Evolutionary conservation across 805 yeast species (phyloP).

Genomic region (Ogataea nakhonphanomensis): DNA sequence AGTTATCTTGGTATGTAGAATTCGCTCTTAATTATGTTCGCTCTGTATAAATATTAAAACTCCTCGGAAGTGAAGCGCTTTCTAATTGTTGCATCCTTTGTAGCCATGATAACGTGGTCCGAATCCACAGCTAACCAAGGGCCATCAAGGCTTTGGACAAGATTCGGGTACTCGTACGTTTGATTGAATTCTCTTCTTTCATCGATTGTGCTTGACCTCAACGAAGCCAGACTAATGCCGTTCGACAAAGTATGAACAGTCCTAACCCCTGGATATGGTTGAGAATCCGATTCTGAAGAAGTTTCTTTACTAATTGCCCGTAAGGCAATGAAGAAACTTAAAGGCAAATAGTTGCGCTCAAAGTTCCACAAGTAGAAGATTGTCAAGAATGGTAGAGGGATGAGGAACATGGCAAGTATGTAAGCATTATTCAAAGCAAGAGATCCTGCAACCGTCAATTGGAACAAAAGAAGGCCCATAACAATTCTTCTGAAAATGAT

Average conservation of each 20-base stretch:
- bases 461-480: conserved; percentile 78
- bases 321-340: conserved; percentile 81
- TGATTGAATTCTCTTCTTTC: conserved; percentile 71
- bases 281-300: background rate
- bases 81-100: conserved; percentile 33
- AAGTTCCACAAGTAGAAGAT: conserved; percentile 71
- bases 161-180: conserved; percentile 73
- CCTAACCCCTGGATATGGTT: background rate
- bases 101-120: conserved; percentile 47
- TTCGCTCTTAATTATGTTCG: conserved; percentile 2
- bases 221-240: conserved; percentile 16
- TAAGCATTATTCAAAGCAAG: conserved; percentile 75
- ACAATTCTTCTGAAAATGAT: conserved; percentile 77
- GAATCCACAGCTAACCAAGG: conserved; percentile 78
- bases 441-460: conserved; percentile 90
- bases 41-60: conserved; percentile 13
- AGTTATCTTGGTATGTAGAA: conserved; percentile 7
- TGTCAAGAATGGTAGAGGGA: conserved; percentile 75
- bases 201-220: conserved; percentile 57
- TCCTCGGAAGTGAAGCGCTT: conserved; percentile 29
- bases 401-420: conserved; percentile 62
- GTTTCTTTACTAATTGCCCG: conserved; percentile 52
- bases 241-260: conserved; percentile 2
- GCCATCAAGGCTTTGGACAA: conserved; percentile 70
- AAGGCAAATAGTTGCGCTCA: conserved; percentile 74